Evolutionary conservation across 192 early-diverging fungal genomes (phyloP), one percentile per base, ranked within the genome.

Genomic region (Jimgerdemannia lactiflua): DNA sequence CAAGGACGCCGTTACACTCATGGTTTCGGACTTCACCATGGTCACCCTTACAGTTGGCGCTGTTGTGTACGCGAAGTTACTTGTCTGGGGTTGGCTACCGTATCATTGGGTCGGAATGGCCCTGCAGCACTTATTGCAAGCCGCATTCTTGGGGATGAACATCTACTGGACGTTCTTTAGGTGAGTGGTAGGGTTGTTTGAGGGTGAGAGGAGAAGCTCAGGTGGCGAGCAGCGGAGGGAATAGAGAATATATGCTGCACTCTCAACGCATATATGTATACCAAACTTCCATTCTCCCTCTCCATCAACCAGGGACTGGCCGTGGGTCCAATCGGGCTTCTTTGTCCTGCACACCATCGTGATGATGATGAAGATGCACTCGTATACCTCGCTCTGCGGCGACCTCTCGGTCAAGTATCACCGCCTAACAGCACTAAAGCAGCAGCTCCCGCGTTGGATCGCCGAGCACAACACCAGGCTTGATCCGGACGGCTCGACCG

Each of bases 291-390:
- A 29, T 29, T 29, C 29, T 29, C 1, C 29, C 29, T 29, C 29
- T 29, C 29, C 29, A 29, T 29, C 77, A 42, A 69, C 82, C 71
- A 86, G 88, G 71, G 87, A 93, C 49, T 97, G 95, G 95, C 90
- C 89, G 17, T 97, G 95, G 95, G 91, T 95, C 8, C 95, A 99
- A 81, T 89, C 90, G 6, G 93, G 94, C 66, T 95, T 92, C 64
- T 95, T 97, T 80, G 87, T 89, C 0, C 83, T 97, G 42, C 97
- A 99, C 79, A 87, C 91, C 3, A 94, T 95, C 63, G 90, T 94
- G 17, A 97, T 96, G 91, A 87, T 97, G 80, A 96, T 99, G 95
- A 99, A 99, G 77, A 89, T 95, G 77, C 95, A 96, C 79, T 97
- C 96, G n/a, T 99, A 99, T 76, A 89, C 92, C 39, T 84, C 90